A percentile compares a stretch with the other conserved stretches of the same genome.
Conservation (phyloP, 2,329 filamentous ascomycete genomes). For the Ophiobolus disseminans region DNA sequence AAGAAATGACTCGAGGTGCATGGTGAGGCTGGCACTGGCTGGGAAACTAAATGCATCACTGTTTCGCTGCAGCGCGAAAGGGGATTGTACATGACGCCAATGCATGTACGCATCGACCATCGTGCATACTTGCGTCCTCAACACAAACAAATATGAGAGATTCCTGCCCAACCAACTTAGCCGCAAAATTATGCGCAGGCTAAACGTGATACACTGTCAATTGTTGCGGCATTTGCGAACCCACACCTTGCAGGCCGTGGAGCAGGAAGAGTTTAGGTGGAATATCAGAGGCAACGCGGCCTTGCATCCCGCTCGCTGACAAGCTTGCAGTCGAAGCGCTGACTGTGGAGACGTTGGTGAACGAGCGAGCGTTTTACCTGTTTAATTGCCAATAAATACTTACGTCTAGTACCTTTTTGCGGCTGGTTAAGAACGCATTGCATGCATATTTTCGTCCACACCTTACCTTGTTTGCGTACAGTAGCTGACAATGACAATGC, state of each 20-base stretch:
- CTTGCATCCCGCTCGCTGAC: too few relatives aligned
- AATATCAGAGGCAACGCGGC: too few relatives aligned
- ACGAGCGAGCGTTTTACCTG: constrained; percentile 1
- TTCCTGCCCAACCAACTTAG: constrained; percentile 36
- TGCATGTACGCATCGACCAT: constrained; percentile 37
- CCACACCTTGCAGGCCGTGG: too few relatives aligned
- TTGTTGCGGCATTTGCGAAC: too few relatives aligned
- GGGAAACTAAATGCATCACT: too few relatives aligned
- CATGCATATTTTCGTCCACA: neutral
- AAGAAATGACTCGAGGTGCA: constrained; percentile 29
- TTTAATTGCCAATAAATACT: constrained; percentile 9
- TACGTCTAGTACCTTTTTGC: too few relatives aligned
- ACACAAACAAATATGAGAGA: constrained; percentile 10
- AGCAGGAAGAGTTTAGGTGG: too few relatives aligned
- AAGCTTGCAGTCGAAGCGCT: too few relatives aligned
- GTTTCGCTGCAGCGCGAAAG: constrained; percentile 32
- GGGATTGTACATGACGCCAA: constrained; percentile 37
- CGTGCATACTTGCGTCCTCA: constrained; percentile 23
- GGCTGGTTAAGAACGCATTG: neutral
- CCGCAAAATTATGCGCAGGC: constrained; percentile 9
- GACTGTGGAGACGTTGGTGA: neutral
- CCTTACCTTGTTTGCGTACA: neutral
- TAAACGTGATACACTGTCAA: too few relatives aligned
- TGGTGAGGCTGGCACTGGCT: constrained; percentile 25
- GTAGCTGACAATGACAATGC: neutral